These are phyloP conservation scores for Hypomontagnella submonticulosa DNA, from an alignment of 495 filamentous ascomycete genomes.

Conservation along the genomic window DNA sequence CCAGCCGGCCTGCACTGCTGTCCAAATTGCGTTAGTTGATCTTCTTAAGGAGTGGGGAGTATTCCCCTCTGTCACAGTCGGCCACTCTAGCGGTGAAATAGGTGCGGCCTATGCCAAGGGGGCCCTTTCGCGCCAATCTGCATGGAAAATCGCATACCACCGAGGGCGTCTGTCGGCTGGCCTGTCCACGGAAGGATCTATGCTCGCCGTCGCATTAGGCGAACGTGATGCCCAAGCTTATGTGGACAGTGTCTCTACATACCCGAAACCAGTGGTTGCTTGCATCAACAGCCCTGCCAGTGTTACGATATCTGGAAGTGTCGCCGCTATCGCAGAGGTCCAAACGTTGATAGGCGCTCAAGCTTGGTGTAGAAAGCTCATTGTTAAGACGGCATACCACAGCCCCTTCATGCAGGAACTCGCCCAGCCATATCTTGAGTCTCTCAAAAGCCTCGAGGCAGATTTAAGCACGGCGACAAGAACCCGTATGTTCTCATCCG, in stretches of 20 bases:
- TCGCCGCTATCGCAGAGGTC: constrained; percentile 47
- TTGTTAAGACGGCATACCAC: constrained; percentile 57
- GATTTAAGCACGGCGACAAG: constrained; percentile 14
- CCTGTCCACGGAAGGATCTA: constrained; percentile 48
- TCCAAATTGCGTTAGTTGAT: constrained; percentile 63
- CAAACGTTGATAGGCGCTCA: constrained; percentile 42
- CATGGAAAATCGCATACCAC: constrained; percentile 58
- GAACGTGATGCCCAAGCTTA: constrained; percentile 42
- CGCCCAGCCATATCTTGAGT: constrained; percentile 48
- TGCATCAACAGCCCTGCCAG: constrained; percentile 62
- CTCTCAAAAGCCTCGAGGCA: constrained; percentile 34
- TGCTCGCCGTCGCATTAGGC: constrained; percentile 56
- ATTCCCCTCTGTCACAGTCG: constrained; percentile 57
- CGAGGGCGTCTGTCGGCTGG: constrained; percentile 45
- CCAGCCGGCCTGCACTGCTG: constrained; percentile 54
- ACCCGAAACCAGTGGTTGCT: constrained; percentile 50
- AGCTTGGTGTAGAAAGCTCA: constrained; percentile 53
- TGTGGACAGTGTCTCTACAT: constrained; percentile 41
- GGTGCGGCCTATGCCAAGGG: constrained; percentile 59
- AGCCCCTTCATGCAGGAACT: constrained; percentile 56
- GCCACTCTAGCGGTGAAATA: constrained; percentile 73
- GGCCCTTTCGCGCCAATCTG: constrained; percentile 50
- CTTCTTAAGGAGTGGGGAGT: constrained; percentile 63
- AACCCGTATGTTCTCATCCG: constrained; percentile 54
- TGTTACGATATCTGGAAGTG: constrained; percentile 59